Evolutionary conservation across 495 filamentous ascomycete genomes (phyloP), one percentile per base, ranked within the genome.

Genomic region (Daldinia decipiens): DNA sequence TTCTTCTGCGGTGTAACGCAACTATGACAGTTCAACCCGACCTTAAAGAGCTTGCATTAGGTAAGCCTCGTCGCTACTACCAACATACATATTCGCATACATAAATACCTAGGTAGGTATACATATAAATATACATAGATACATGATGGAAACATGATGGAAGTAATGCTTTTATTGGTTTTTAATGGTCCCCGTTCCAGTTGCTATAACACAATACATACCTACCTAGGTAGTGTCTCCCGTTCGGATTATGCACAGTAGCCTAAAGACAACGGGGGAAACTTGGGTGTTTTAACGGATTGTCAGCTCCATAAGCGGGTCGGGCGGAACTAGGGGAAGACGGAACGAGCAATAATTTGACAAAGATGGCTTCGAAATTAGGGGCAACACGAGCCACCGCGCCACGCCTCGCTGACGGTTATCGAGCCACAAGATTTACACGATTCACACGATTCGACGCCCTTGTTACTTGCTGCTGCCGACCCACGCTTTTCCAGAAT

Each of bases 291-390:
- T 66, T 59, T 67, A 21, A 57, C 63, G 59, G 57, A 50, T 66
- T 59, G 43, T 65, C 55, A 70, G 53, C 67, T 74, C 71, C 67
- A 74, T 67, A 74, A 66, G 71, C 71, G 71, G 71, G 71, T 74
- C 71, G 59, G 59, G 53, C 54, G 66, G 59, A 64, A 66, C 67
- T 73, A 73, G 71, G 71, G 71, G 71, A 74, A 70, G 71, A 67
- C 71, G 71, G 71, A 74, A 74, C 62, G 58, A 70, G 61, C 59
- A 64, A 59, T 66, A 69, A 73, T 73, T 73, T 68, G 70, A 65
- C 36, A 53, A 57, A 54, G 32, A 53, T 59, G 27, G 50, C 32
- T 62, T 65, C 68, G 70, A 57, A 65, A 65, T 73, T 60, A 65
- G 61, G 65, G 61, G 60, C 29, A 43, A 67, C 68, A 67, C 62